phyloP scores from a whole-genome alignment of 2,329 filamentous ascomycete species.

The Rhynchosporium agropyri region DNA sequence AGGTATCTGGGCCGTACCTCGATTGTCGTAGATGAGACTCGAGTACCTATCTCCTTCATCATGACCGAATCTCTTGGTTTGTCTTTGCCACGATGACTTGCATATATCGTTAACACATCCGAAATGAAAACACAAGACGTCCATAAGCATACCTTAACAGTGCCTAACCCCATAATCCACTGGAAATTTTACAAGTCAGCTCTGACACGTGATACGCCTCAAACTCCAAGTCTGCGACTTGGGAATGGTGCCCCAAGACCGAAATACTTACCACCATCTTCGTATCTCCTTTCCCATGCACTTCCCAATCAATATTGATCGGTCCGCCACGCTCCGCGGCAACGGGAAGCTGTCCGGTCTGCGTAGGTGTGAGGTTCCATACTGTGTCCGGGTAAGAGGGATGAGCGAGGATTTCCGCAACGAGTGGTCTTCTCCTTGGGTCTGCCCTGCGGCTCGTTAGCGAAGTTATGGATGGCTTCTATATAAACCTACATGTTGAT shows the following conservation, averaged over 20 bases:
- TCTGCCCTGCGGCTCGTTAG: constrained; percentile 26
- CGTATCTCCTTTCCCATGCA: constrained; percentile 73
- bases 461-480: no score
- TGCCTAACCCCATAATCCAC: constrained; percentile 82
- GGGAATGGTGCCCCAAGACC: neutral
- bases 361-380: constrained; percentile 70
- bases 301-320: constrained; percentile 74
- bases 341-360: constrained; percentile 62
- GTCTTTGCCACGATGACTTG: constrained; percentile 74
- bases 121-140: no score
- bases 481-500: constrained; percentile 6
- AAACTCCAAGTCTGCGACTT: neutral
- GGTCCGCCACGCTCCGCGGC: constrained; percentile 74
- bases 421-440: constrained; percentile 43
- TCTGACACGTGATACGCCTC: constrained; percentile 24
- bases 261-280: constrained; percentile 64
- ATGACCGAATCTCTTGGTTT: constrained; percentile 82
- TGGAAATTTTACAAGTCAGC: constrained; percentile 43
- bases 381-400: constrained; percentile 67
- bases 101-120: constrained; percentile 36
- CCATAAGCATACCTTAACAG: constrained; percentile 49
- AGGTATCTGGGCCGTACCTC: constrained; percentile 48
- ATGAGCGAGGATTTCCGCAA: constrained; percentile 62
- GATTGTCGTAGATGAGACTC: constrained; percentile 78
- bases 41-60: constrained; percentile 67